Evolutionary conservation across 148 eudicot species (phyloP).

Genomic region (Vaccinium vitisidaea): DNA sequence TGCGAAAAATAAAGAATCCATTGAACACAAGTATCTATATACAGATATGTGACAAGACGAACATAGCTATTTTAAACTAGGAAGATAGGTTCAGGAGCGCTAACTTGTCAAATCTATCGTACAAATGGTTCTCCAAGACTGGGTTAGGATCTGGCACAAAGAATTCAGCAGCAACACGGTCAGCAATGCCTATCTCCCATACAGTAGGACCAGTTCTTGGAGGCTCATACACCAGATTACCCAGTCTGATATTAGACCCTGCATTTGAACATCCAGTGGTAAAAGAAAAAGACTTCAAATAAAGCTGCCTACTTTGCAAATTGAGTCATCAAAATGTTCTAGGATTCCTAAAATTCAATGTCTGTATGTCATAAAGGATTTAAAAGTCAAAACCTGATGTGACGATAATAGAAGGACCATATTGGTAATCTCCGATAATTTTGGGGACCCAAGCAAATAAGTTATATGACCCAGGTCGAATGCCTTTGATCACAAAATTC

Average conservation of each 20-base stretch:
- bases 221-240: conserved; percentile 35
- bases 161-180: conserved; percentile 69
- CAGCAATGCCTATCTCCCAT: conserved; percentile 78
- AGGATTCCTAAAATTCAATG: background rate
- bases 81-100: background rate
- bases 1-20: too few relatives aligned
- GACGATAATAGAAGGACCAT: conserved; percentile 20
- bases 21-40: too few relatives aligned
- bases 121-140: conserved; percentile 28
- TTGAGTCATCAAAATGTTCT: background rate
- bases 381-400: conserved; percentile 32
- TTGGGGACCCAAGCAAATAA: conserved; percentile 59
- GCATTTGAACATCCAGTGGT: conserved; percentile 4
- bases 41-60: too few relatives aligned
- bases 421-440: conserved; percentile 44
- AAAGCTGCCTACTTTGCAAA: background rate
- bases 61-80: background rate
- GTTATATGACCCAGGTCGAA: conserved; percentile 39
- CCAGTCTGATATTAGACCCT: conserved; percentile 30
- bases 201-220: conserved; percentile 59
- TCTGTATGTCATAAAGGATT: too few relatives aligned
- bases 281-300: background rate
- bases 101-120: conserved; percentile 11
- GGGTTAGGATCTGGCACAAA: conserved; percentile 54
- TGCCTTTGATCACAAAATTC: conserved; percentile 34